A percentile compares a stretch with the other conserved stretches of the same genome.
These are phyloP conservation scores for Thalassiosira exigua DNA, from an alignment of 352 stramenopile genomes.

Conservation along the genomic window DNA sequence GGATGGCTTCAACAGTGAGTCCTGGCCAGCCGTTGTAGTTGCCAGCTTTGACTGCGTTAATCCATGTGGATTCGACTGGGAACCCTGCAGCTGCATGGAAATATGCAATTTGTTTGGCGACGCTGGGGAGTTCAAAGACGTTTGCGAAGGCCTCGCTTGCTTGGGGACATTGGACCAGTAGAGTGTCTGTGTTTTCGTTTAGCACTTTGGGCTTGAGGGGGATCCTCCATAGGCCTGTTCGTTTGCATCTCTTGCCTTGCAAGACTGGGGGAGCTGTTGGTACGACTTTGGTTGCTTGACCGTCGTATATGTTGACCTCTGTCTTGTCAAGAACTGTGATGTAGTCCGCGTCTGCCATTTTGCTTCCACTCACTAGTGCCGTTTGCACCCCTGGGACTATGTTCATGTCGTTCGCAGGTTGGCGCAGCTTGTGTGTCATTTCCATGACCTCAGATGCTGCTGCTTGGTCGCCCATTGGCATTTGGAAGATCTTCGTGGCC, in stretches of 20 bases:
- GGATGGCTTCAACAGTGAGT: conserved; percentile 20
- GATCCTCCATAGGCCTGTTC: conserved; percentile 19
- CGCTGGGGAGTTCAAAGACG: conserved; percentile 12
- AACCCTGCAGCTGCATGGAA: conserved; percentile 8
- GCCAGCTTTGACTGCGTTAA: not conserved
- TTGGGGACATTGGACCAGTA: too few relatives aligned
- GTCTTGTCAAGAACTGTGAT: not conserved
- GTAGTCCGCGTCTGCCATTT: not conserved
- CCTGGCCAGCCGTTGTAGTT: conserved; percentile 24
- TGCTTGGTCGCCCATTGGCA: too few relatives aligned
- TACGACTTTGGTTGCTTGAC: too few relatives aligned
- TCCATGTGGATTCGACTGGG: conserved; percentile 23
- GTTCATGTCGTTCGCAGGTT: too few relatives aligned
- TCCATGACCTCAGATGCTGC: too few relatives aligned
- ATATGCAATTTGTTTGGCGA: not conserved
- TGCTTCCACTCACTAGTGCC: not conserved
- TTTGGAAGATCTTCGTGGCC: too few relatives aligned
- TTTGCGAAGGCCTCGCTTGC: conserved; percentile 27
- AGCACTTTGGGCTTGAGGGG: conserved; percentile 3
- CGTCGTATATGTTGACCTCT: not conserved
- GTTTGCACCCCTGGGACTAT: not conserved
- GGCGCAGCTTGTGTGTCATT: too few relatives aligned
- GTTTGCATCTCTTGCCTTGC: not conserved
- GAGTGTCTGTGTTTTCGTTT: too few relatives aligned
- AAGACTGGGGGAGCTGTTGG: too few relatives aligned